A percentile compares a stretch with the other conserved stretches of the same genome.
Evolutionary conservation across 345 rosid species (phyloP).

Genomic region (Salix suchowensis): DNA sequence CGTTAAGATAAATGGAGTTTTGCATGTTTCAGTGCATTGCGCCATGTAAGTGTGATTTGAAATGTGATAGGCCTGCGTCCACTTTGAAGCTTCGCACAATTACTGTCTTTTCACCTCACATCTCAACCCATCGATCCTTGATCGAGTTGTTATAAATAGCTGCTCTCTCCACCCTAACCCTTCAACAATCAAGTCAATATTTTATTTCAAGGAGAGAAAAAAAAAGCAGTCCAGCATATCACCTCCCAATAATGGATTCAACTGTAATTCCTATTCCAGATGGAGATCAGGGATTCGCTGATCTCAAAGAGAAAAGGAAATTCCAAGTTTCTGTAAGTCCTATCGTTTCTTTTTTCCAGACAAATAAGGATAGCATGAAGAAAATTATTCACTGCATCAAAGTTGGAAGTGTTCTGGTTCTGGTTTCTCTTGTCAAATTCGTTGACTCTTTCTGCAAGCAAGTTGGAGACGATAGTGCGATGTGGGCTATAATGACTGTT

Average conservation of each 20-base stretch:
- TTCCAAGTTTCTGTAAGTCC: background rate
- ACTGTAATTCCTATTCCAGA: conserved; percentile 35
- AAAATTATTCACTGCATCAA: conserved; percentile 50
- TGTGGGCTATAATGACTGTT: conserved; percentile 82
- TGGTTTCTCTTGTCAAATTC: conserved; percentile 59
- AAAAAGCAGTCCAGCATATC: background rate
- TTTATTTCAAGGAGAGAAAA: background rate
- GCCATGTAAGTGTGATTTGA: background rate
- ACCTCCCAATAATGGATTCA: conserved; percentile 26
- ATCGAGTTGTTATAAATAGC: conserved; percentile 16
- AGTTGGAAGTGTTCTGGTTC: conserved; percentile 57
- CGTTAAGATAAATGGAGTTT: background rate
- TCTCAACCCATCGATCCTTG: background rate
- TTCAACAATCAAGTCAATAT: background rate
- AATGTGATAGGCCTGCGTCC: conserved; percentile 13
- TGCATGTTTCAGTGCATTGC: conserved; percentile 9
- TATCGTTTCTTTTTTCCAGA: conserved; percentile 16
- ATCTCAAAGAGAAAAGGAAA: conserved; percentile 12
- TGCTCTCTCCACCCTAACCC: background rate
- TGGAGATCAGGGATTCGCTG: conserved; percentile 6
- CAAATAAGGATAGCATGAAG: conserved; percentile 21
- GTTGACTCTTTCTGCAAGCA: conserved; percentile 45
- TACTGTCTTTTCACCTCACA: background rate
- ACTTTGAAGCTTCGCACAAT: background rate
- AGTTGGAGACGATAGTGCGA: conserved; percentile 62